Base-by-base conservation (phyloP, 352 stramenopile genomes). In the Phytopythium helicoides region DNA sequence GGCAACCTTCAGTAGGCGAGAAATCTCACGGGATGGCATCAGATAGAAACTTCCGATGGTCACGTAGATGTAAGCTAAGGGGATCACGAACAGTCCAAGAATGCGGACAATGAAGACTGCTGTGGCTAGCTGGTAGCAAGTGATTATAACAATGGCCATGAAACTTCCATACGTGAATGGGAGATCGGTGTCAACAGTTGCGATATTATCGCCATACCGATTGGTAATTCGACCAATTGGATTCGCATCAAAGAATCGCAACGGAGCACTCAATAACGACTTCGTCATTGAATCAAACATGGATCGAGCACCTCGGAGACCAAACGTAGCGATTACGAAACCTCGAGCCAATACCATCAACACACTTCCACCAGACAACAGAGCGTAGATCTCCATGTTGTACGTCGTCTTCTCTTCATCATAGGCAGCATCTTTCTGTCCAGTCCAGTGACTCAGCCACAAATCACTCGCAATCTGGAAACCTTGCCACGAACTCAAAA, bases 201-300 rank as follows among this genome's bases (percentile, higher is more conserved):
- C 74, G 65, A 97, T 92, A 56, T 97, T 89, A 9, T 74, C 80
- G 31, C 73, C 65, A 45, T 97, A 98, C 12, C 94, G 76, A 54
- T 94, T 96, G 15, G 97, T 36, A 47, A 97, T 89, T 48, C 89
- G 71, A 1, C 90, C 89, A 18, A 94, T 71, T 6, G 91, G 93
- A 50, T 93, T 97, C 7, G 73, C 81, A 58, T 97, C 89, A 62
- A 97, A 98, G 66, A 98, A 97, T 5, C 77, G 61, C 36, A 97
- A 77, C 7, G 92, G 89, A 16, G 92, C 90, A 38, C 73, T 67
- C 18, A 98, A 56, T 15, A 97, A 76, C 21, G 76, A 78, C 19
- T 76, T 49, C 11, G 89, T 96, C 59, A 98, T 81, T 34, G 76
- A 62, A 42, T 97, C 70, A 55, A 98, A 96, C 7, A 98, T 58